Evolutionary conservation across 1,139 yeast species (phyloP), one percentile per base, ranked within the genome.

Genomic region (Kodamaea derodonti): DNA sequence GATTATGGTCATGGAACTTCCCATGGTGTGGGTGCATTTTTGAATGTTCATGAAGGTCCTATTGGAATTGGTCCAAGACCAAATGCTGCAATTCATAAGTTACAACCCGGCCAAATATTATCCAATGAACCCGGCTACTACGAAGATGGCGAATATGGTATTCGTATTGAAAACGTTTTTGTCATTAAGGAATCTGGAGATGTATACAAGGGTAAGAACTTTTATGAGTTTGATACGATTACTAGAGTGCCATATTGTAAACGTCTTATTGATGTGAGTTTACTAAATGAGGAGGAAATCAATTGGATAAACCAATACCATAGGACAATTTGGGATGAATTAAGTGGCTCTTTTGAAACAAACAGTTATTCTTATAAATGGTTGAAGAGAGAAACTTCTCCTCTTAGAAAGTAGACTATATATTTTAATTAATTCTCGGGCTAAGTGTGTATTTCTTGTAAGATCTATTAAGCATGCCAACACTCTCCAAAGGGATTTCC

Each of bases 1-100:
- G 97, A 94, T 60, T 94, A 92, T 60, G 79, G 84, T 36, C 99
- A 94, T 58, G 97, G 98, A 20, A 94, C 98, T 1, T 94, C 97
- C 2, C 99, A 94, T 58, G 98, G 98, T n/a, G 80, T 94, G 34
- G 98, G 97, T 3, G 72, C 95, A 1, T 92, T 69, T 54, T 74
- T 94, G 45, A 92, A 92, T 53, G 98, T 92, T 27, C 98, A 94
- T 56, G 97, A 94, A 56, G 95, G 95, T 3, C 98, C 98, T 11
- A 80, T 90, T 39, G 96, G 97, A 8, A 84, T 92, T 49, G 94
- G 96, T 2, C 76, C 80, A 47, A 72, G 84, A 46, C 68, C 70
- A 22, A 58, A 58, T 29, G 71, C 71, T n/a, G 65, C 74, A 8
- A 48, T 54, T 8, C 63, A 69, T 27, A 60, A 73, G 2, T 67